Percentiles rank a stretch among this genome's conserved stretches.
These are phyloP conservation scores for Sclerotinia glacialis DNA, from an alignment of 2,329 filamentous ascomycete species.

Conservation along the genomic window DNA sequence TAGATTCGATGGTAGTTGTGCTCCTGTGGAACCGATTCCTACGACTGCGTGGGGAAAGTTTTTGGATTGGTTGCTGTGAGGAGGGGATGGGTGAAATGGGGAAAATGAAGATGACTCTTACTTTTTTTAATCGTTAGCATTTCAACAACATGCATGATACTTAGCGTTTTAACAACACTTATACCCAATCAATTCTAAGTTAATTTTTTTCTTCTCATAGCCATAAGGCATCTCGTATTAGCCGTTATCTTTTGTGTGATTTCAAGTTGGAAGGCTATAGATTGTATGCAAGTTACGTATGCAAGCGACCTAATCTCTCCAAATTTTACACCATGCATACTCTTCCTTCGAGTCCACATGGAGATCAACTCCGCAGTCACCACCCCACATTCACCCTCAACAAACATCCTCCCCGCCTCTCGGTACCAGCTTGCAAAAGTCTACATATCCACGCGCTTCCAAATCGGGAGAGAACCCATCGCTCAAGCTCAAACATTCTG, in stretches of 20 bases:
- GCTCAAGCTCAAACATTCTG: too few relatives aligned
- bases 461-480: too few relatives aligned
- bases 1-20: slow-evolving; percentile 6
- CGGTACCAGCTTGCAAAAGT: neutral
- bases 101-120: neutral
- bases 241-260: neutral
- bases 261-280: neutral
- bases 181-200: slow-evolving; percentile 9
- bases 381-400: too few relatives aligned
- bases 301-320: neutral
- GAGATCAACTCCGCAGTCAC: too few relatives aligned
- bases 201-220: neutral
- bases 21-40: slow-evolving; percentile 9
- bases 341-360: neutral
- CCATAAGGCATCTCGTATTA: neutral
- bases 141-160: slow-evolving; percentile 7
- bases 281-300: too few relatives aligned
- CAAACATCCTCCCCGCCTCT: too few relatives aligned
- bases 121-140: neutral
- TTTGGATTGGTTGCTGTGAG: slow-evolving; percentile 5
- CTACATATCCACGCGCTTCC: too few relatives aligned
- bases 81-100: too few relatives aligned
- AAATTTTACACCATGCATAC: neutral
- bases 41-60: slow-evolving; percentile 14
- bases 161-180: slow-evolving; percentile 4